phyloP scores from a whole-genome alignment of 2,329 filamentous ascomycete species.

The Pestalotiopsis fici region DNA sequence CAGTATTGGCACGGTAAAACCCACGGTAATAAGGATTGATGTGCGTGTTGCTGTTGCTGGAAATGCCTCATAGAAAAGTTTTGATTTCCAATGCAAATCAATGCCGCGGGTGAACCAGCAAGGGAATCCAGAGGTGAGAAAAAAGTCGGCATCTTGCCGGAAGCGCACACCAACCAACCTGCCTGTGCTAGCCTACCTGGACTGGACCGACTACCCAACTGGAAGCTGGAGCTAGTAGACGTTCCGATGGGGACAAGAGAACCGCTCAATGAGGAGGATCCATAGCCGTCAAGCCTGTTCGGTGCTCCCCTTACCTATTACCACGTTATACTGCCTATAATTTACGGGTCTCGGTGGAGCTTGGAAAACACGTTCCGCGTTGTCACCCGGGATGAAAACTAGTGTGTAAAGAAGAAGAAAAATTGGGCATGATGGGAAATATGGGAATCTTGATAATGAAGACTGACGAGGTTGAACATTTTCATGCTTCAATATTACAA shows the following conservation, averaged over 20 bases:
- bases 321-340: not conserved
- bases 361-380: not conserved
- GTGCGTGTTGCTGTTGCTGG: not conserved
- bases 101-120: not conserved
- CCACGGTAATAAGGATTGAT: not conserved
- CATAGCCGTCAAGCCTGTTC: not conserved
- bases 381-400: not conserved
- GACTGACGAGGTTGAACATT: not conserved
- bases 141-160: not conserved
- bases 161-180: not conserved
- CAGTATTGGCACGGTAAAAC: not conserved
- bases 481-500: no score
- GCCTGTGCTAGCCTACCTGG: not conserved
- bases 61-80: not conserved
- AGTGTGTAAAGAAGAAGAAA: not conserved
- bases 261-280: not conserved
- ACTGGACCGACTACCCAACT: no score
- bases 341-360: not conserved
- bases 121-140: not conserved
- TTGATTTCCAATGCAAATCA: not conserved
- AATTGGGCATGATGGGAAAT: not conserved
- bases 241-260: not conserved
- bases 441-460: not conserved
- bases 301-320: not conserved
- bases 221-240: not conserved